These are phyloP conservation scores for Triticum urartu DNA, from an alignment of 176 grass and related monocot genomes.

Conservation along the genomic window DNA sequence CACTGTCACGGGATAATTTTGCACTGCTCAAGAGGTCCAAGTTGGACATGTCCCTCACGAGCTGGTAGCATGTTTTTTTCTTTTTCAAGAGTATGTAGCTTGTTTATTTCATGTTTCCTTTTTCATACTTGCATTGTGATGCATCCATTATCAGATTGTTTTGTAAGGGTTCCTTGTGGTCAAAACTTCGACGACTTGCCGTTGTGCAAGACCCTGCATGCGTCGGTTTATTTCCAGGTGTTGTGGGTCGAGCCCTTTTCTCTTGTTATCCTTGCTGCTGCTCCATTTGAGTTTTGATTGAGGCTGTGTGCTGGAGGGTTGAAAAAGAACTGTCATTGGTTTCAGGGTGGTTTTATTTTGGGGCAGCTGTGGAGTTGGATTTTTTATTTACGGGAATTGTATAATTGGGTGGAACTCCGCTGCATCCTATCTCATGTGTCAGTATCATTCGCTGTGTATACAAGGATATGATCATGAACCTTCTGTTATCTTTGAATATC, in stretches of 20 bases:
- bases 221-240: conserved; percentile 37
- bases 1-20: conserved; percentile 43
- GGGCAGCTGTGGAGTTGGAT: conserved; percentile 9
- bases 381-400: conserved; percentile 17
- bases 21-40: conserved; percentile 27
- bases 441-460: neutral
- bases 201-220: conserved; percentile 30
- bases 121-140: conserved; percentile 46
- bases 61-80: conserved; percentile 19
- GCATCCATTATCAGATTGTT: conserved; percentile 48
- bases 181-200: conserved; percentile 19
- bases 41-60: neutral
- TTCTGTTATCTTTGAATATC: too few relatives aligned
- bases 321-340: conserved; percentile 15
- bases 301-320: neutral
- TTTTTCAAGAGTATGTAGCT: neutral
- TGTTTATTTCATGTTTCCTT: conserved; percentile 28
- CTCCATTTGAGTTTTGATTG: conserved; percentile 18
- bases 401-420: conserved; percentile 16
- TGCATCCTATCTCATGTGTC: neutral
- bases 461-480: neutral
- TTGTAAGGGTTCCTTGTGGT: conserved; percentile 41
- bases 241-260: conserved; percentile 5
- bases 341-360: conserved; percentile 24
- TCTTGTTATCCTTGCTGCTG: conserved; percentile 7